Evolutionary conservation across 768 basidiomycete genomes (phyloP).

Genomic region (Suillus occidentalis): DNA sequence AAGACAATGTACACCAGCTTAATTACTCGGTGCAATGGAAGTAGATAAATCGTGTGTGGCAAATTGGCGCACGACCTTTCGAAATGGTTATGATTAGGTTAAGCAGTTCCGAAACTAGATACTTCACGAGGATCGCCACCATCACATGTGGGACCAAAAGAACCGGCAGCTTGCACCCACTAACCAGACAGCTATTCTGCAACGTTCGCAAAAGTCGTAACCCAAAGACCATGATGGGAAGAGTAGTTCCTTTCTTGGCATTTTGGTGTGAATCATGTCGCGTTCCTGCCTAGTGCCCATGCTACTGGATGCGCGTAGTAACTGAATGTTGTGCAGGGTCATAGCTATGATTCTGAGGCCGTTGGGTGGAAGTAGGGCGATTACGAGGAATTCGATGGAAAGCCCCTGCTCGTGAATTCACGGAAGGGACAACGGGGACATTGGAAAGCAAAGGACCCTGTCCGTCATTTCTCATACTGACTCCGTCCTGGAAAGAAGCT

Average conservation of each 20-base stretch:
- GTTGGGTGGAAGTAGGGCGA: neutral
- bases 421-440: neutral
- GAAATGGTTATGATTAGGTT: neutral
- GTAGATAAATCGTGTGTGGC: neutral
- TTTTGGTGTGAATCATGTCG: conserved; percentile 1
- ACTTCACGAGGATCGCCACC: neutral
- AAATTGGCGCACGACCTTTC: neutral
- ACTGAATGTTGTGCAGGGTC: neutral
- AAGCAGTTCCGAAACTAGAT: neutral
- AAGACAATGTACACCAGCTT: neutral
- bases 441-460: neutral
- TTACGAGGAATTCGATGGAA: neutral
- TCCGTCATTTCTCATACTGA: neutral
- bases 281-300: neutral
- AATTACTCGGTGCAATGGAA: neutral
- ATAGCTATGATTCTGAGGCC: neutral
- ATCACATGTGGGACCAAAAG: neutral
- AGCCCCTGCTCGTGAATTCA: neutral
- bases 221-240: neutral
- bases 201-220: neutral
- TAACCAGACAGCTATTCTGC: neutral
- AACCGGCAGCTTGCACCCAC: neutral
- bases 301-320: neutral
- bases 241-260: neutral
- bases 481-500: neutral